A percentile compares a stretch with the other conserved stretches of the same genome.
Conservation (phyloP, 176 grass and related monocot species). For the Zizania latifolia region DNA sequence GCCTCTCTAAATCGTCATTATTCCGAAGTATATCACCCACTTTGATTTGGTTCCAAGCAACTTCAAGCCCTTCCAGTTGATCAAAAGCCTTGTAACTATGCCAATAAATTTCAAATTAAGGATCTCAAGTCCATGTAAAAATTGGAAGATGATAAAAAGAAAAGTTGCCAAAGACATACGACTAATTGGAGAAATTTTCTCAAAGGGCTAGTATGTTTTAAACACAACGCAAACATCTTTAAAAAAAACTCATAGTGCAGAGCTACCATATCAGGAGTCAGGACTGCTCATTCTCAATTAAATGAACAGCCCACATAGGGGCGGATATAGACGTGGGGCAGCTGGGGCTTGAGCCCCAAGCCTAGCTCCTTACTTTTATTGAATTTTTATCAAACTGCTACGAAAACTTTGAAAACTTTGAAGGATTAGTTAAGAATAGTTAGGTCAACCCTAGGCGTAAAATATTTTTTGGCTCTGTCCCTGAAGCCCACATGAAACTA, state of each 20-base stretch:
- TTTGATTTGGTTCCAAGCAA: slow-evolving; percentile 83
- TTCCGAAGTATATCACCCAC: slow-evolving; percentile 53
- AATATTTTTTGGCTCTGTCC: no score
- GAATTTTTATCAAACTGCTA: no score
- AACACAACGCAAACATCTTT: not conserved
- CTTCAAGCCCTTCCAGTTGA: slow-evolving; percentile 80
- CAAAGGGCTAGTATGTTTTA: no score
- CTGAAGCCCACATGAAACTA: no score
- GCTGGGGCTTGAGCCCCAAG: no score
- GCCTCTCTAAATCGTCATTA: slow-evolving; percentile 57
- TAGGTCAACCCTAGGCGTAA: no score
- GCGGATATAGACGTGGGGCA: no score
- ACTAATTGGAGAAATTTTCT: no score
- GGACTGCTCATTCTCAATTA: not conserved
- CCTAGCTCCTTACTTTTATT: no score
- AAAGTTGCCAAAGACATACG: not conserved
- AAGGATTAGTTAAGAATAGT: no score
- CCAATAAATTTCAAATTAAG: slow-evolving; percentile 36
- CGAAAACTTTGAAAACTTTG: no score
- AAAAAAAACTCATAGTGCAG: not conserved
- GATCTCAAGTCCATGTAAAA: slow-evolving; percentile 22
- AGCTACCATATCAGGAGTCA: not conserved
- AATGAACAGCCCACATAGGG: not conserved
- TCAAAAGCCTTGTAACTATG: slow-evolving; percentile 73
- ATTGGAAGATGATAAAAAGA: not conserved